phyloP scores from a whole-genome alignment of 805 yeast species.

The Candida ulmi region DNA sequence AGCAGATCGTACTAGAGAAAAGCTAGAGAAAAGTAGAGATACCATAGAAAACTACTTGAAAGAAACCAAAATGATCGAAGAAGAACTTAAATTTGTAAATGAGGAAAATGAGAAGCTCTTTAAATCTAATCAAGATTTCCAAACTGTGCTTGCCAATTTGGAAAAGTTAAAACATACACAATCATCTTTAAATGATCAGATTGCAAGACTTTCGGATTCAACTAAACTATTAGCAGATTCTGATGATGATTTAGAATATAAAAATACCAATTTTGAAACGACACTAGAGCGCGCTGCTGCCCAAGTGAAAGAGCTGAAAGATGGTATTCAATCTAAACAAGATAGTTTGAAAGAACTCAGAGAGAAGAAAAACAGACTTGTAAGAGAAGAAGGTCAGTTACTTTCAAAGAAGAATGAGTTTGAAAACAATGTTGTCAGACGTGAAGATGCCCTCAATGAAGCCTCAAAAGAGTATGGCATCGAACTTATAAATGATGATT shows the following conservation, averaged over 20 bases:
- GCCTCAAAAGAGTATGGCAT: neutral
- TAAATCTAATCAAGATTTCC: slow-evolving; percentile 76
- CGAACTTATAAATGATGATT: slow-evolving; percentile 1
- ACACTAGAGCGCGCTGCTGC: slow-evolving; percentile 24
- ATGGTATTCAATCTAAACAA: slow-evolving; percentile 19
- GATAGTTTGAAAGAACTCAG: slow-evolving; percentile 24
- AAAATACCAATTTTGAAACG: slow-evolving; percentile 36
- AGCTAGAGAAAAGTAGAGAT: slow-evolving; percentile 36
- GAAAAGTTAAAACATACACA: slow-evolving; percentile 50
- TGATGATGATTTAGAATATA: slow-evolving; percentile 32
- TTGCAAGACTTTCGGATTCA: slow-evolving; percentile 41
- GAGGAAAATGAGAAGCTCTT: slow-evolving; percentile 58
- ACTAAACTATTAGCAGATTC: slow-evolving; percentile 42
- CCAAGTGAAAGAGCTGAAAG: slow-evolving; percentile 23
- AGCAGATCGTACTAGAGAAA: slow-evolving; percentile 51
- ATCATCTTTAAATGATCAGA: slow-evolving; percentile 42
- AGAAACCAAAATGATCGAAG: slow-evolving; percentile 45
- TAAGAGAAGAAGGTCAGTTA: slow-evolving; percentile 51
- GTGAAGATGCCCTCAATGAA: slow-evolving; percentile 16
- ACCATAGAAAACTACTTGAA: slow-evolving; percentile 39
- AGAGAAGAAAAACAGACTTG: slow-evolving; percentile 28
- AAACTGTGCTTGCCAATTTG: slow-evolving; percentile 56
- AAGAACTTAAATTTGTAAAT: slow-evolving; percentile 47
- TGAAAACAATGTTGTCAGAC: slow-evolving; percentile 14
- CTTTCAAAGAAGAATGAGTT: slow-evolving; percentile 37